Evolutionary conservation across 2,329 filamentous ascomycete species (phyloP), one percentile per base, ranked within the genome.

Genomic region (Purpureocillium takamizusanense): DNA sequence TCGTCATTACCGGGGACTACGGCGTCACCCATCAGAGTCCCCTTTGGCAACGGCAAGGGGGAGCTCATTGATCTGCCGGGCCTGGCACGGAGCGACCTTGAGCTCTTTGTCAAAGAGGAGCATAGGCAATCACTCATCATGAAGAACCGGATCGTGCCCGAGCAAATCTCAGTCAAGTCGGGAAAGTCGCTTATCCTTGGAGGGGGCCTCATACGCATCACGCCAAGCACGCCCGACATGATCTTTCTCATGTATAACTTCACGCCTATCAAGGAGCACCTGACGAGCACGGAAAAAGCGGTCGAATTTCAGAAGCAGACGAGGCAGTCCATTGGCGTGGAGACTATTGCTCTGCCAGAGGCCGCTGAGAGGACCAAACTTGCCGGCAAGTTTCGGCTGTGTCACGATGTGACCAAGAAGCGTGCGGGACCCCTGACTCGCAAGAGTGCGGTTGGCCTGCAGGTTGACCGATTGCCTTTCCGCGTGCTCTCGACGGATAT

Each of bases 11-110:
- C 92, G 0, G 92, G 94, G 9, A 98, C 92, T 0, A 98, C 92
- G 1, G 92, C 89, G 2, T 94, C 88, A 0, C 92, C 92, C 0
- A 97, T 98, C 49, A 82, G 92, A 21, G 78, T 97, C 14, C 87
- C 88, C 1, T 98, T 92, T 54, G 89, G 89, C 33, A 78, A 78
- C 42, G 83, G 85, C 17, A 83, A 78, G 52, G 92, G 92, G 40
- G 94, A 98, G 59, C 70, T 98, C 27, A 86, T 98, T 51, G 92
- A 98, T 56, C 71, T 98, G 12, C 92, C 92, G 0, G 92, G 92
- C 1, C 67, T 98, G 27, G 75, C 81, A 8, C 80, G 92, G 33
- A 81, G 78, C 18, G 74, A 79, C 13, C 67, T 97, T 7, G 81
- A 86, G 35, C 62, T 76, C 1, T 80, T 83, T 53, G 82, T 95